phyloP scores from a whole-genome alignment of 306 rosid species.

The Quercus glauca region DNA sequence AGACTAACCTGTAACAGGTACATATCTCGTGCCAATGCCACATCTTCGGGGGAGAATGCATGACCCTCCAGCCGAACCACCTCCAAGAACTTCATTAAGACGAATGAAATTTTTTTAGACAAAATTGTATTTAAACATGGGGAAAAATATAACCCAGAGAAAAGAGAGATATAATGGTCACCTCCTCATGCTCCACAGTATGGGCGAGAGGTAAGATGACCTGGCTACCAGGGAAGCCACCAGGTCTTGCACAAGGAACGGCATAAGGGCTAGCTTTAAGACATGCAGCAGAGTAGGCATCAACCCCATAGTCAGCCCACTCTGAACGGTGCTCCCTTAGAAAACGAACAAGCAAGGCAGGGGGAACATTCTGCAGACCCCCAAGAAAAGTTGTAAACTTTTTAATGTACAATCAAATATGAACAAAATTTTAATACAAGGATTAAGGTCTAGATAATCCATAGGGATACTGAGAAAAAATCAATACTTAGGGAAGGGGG shows the following conservation, averaged over 20 bases:
- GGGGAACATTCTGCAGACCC: conserved; percentile 77
- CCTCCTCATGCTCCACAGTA: conserved; percentile 94
- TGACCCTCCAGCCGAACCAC: conserved; percentile 98
- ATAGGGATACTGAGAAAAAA: neutral
- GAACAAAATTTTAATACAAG: neutral
- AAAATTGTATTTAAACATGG: neutral
- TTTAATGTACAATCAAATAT: neutral
- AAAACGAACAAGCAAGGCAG: conserved; percentile 93
- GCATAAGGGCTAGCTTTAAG: conserved; percentile 84
- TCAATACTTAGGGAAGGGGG: too few relatives aligned
- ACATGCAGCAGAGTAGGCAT: conserved; percentile 88
- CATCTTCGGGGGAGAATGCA: conserved; percentile 87
- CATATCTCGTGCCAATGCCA: conserved; percentile 87
- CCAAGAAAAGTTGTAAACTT: neutral
- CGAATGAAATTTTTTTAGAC: neutral
- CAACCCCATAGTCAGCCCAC: conserved; percentile 98
- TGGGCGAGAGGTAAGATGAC: conserved; percentile 90
- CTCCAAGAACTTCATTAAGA: conserved; percentile 70
- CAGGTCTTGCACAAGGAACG: conserved; percentile 82
- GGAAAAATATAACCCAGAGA: neutral
- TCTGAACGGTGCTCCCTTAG: conserved; percentile 97
- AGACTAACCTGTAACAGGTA: conserved; percentile 70
- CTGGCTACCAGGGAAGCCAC: conserved; percentile 86
- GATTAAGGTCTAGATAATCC: neutral
- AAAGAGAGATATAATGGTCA: conserved; percentile 11